Evolutionary conservation across 805 yeast genomes (phyloP), one percentile per base, ranked within the genome.

Genomic region (Starmerella floris): DNA sequence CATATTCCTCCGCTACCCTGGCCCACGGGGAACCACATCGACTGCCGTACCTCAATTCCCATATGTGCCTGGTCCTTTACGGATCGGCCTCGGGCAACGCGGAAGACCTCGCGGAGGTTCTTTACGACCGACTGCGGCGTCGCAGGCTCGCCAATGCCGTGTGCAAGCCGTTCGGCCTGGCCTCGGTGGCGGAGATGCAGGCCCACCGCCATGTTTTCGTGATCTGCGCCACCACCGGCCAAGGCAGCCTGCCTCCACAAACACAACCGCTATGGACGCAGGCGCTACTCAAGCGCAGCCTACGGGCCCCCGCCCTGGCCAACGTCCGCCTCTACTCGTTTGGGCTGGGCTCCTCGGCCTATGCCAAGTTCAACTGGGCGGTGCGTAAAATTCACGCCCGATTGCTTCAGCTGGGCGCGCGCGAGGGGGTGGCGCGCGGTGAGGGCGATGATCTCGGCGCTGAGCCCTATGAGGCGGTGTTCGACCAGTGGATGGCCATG

Each of bases 31-130:
- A n/a, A n/a, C n/a, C n/a, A n/a, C n/a, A n/a, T n/a, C n/a, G n/a
- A n/a, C n/a, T n/a, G n/a, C n/a, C n/a, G n/a, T n/a, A n/a, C n/a
- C n/a, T n/a, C n/a, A n/a, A n/a, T n/a, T n/a, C n/a, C n/a, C n/a
- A n/a, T n/a, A 51, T 50, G 54, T 41, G 45, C 37, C 27, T 46
- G n/a, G 45, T 91, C 5, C 63, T 91, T 1, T 87, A 80, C 60
- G 96, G 96, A 0, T 78, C 95, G 1, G 97, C 87, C 56, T 83
- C 96, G 0, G 97, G 96, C 0, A 87, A 82, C 55, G 72, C 95
- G 1, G 82, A 80, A 54, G 96, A 88, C 53, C 78, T 74, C 55
- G 95, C 96, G 0, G 69, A 70, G 32, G 67, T 74, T 26, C 62
- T 87, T 21, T 69, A 75, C 16, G 66, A 70, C 43, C 65, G 68